These are phyloP conservation scores for Cantharellus cinnabarinus DNA, from an alignment of 768 basidiomycete genomes.

Conservation along the genomic window DNA sequence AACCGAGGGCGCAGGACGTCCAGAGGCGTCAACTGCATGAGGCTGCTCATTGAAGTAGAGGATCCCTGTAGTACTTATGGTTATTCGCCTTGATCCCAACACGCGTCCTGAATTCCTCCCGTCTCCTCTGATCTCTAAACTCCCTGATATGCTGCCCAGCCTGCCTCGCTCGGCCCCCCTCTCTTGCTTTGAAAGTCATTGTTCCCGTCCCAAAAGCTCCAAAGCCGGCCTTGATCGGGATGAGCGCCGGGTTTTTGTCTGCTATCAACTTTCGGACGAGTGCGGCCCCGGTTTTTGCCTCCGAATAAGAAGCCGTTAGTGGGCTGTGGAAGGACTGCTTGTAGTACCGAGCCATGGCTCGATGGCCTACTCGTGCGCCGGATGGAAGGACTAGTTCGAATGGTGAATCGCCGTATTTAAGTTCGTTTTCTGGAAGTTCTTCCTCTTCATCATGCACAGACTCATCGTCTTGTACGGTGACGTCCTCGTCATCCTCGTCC, in stretches of 20 bases:
- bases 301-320: conserved; percentile 16
- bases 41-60: conserved; percentile 24
- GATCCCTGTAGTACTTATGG: conserved; percentile 77
- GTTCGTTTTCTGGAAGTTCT: conserved; percentile 28
- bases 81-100: conserved; percentile 60
- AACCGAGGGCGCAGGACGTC: too few species aligned
- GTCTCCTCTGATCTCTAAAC: conserved; percentile 57
- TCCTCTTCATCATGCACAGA: conserved; percentile 19
- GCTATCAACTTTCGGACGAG: conserved; percentile 57
- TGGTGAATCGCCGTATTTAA: conserved; percentile 59
- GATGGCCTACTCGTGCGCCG: conserved; percentile 80
- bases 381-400: conserved; percentile 87
- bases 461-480: conserved; percentile 17
- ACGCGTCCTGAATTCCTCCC: conserved; percentile 69
- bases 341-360: conserved; percentile 70
- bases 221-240: conserved; percentile 68
- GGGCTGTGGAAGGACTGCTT: conserved; percentile 46
- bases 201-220: conserved; percentile 71
- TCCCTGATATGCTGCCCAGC: conserved; percentile 73
- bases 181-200: conserved; percentile 73
- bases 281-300: conserved; percentile 46
- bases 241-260: conserved; percentile 68
- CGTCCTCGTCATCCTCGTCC: conserved; percentile 11
- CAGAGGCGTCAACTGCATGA: too few species aligned
- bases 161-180: conserved; percentile 86